Percentiles rank a stretch among this genome's conserved stretches.
Evolutionary conservation across 2,329 filamentous ascomycete genomes (phyloP).

Genomic region (Ceratocystis diversiconidia): DNA sequence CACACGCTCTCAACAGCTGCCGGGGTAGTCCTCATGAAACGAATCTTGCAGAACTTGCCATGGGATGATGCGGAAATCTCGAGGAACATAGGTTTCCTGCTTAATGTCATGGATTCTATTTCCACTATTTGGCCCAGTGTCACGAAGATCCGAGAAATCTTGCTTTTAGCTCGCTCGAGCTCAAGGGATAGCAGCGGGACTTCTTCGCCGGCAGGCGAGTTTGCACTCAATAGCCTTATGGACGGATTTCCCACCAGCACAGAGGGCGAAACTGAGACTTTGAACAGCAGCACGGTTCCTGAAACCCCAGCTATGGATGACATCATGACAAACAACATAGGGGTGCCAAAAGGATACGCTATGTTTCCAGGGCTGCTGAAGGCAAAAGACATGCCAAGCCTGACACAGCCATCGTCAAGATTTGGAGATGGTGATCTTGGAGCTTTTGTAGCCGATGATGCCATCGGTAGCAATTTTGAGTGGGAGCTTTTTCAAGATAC

Average conservation of each 20-base stretch:
- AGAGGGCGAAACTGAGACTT: not conserved
- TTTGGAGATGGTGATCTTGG: conserved; percentile 4
- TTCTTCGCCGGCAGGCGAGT: not conserved
- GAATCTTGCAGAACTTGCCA: conserved; percentile 28
- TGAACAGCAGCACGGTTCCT: not conserved
- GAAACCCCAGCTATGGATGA: not conserved
- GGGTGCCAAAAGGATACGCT: not conserved
- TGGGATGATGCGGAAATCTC: conserved; percentile 35
- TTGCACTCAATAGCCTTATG: conserved; percentile 11
- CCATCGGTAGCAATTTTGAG: conserved; percentile 5
- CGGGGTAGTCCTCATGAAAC: conserved; percentile 33
- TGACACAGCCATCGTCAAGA: not conserved
- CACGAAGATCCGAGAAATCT: conserved; percentile 28
- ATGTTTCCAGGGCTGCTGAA: not conserved
- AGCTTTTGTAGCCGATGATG: conserved; percentile 15
- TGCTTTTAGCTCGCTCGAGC: conserved; percentile 20
- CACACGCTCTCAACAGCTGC: conserved; percentile 36
- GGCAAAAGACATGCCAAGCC: not conserved
- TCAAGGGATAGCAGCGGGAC: conserved; percentile 1
- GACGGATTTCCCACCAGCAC: not conserved
- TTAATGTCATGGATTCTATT: conserved; percentile 38
- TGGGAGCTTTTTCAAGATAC: not conserved
- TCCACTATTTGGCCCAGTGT: conserved; percentile 36
- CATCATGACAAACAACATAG: not conserved
- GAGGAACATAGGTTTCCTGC: conserved; percentile 33